phyloP scores from a whole-genome alignment of 768 basidiomycete species.

The Naganishia vaughanmartiniae region DNA sequence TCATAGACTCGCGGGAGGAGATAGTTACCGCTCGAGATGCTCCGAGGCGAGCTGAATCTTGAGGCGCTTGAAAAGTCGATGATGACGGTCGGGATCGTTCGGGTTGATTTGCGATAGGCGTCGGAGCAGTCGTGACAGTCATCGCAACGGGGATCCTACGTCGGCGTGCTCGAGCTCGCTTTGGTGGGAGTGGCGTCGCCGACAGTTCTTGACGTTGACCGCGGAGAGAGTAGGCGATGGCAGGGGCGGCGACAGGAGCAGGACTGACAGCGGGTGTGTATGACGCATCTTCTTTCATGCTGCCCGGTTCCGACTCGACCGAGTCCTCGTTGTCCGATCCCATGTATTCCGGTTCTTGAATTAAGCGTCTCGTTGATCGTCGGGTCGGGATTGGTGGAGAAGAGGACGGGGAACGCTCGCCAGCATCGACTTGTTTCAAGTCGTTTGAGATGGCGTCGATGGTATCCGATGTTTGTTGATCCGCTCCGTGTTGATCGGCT shows the following conservation, averaged over 20 bases:
- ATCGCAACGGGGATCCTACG: no score
- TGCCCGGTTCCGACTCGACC: neutral
- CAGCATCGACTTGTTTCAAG: neutral
- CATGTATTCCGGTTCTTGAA: neutral
- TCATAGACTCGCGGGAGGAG: no score
- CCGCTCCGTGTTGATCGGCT: neutral
- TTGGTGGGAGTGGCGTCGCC: neutral
- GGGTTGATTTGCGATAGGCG: no score
- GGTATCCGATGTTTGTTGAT: neutral
- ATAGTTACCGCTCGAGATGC: no score
- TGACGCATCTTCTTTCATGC: neutral
- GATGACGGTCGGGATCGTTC: no score
- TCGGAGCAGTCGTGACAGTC: no score
- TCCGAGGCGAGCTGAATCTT: no score
- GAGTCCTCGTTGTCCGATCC: neutral
- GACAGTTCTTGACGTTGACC: neutral
- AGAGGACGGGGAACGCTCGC: neutral
- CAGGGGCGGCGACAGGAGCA: neutral
- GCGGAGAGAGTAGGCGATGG: neutral
- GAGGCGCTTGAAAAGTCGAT: no score
- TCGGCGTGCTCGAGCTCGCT: neutral
- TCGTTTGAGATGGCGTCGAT: neutral
- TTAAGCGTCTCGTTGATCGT: neutral
- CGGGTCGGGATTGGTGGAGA: neutral
- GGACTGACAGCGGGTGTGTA: neutral